Evolutionary conservation across 495 filamentous ascomycete genomes (phyloP).

Genomic region (Talaromyces nanjingensis): DNA sequence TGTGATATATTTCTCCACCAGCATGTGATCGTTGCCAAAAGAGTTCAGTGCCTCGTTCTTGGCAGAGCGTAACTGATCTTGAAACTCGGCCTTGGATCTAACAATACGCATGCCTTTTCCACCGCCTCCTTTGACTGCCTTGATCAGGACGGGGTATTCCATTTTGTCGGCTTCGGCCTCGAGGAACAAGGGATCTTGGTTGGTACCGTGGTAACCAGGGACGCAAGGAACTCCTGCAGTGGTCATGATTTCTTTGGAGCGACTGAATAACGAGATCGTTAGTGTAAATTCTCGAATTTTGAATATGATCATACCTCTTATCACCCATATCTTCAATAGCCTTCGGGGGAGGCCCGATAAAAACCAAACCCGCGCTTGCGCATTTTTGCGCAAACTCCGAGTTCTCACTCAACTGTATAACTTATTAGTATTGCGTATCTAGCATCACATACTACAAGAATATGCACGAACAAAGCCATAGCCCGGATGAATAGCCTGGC

Average conservation of each 20-base stretch:
- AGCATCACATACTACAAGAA: neutral
- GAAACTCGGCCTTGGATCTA: constrained; percentile 64
- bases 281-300: neutral
- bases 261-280: constrained; percentile 26
- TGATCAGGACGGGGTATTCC: constrained; percentile 87
- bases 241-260: constrained; percentile 92
- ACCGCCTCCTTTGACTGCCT: constrained; percentile 93
- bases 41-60: constrained; percentile 85
- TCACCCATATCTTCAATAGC: constrained; percentile 98
- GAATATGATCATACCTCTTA: constrained; percentile 55
- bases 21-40: constrained; percentile 93
- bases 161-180: constrained; percentile 70
- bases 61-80: constrained; percentile 73
- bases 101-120: constrained; percentile 99
- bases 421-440: neutral
- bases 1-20: constrained; percentile 95
- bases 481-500: constrained; percentile 86
- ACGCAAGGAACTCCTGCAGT: constrained; percentile 90
- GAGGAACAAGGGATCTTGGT: constrained; percentile 70
- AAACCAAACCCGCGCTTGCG: constrained; percentile 82
- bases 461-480: constrained; percentile 76
- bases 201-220: constrained; percentile 85
- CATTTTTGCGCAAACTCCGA: constrained; percentile 83
- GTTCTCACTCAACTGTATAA: constrained; percentile 69
- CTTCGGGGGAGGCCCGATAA: constrained; percentile 86